These are phyloP conservation scores for Hysterangium stoloniferum DNA, from an alignment of 768 basidiomycete species.

Conservation along the genomic window DNA sequence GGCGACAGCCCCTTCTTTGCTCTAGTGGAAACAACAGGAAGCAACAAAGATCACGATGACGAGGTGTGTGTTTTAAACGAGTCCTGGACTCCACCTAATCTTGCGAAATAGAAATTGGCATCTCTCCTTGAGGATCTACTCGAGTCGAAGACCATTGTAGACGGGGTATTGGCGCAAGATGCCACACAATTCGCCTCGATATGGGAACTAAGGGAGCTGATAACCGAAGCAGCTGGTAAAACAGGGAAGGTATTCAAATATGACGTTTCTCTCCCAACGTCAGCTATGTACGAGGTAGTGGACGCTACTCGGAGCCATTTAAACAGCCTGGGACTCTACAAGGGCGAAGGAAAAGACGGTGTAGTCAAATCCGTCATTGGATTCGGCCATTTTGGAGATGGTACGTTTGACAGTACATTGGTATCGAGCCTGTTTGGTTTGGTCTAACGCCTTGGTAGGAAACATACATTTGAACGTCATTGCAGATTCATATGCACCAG, in stretches of 20 bases:
- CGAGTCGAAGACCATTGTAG: slow-evolving; percentile 67
- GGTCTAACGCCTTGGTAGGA: slow-evolving; percentile 35
- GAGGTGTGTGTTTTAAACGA: background rate
- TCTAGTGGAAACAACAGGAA: slow-evolving; percentile 8
- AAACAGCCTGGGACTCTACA: slow-evolving; percentile 36
- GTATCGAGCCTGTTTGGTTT: background rate
- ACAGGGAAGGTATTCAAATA: slow-evolving; percentile 97
- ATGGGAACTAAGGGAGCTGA: slow-evolving; percentile 87
- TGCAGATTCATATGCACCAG: slow-evolving; percentile 71
- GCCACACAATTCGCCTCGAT: slow-evolving; percentile 82
- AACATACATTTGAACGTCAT: slow-evolving; percentile 92
- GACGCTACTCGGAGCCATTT: slow-evolving; percentile 72
- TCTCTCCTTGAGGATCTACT: slow-evolving; percentile 1
- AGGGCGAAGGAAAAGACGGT: slow-evolving; percentile 61
- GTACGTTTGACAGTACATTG: slow-evolving; percentile 29
- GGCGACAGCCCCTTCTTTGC: background rate
- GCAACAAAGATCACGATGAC: slow-evolving; percentile 11
- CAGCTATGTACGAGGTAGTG: slow-evolving; percentile 81
- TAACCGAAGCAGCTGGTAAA: slow-evolving; percentile 89
- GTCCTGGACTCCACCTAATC: background rate
- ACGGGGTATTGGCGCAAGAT: slow-evolving; percentile 83
- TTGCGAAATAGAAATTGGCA: slow-evolving; percentile 2
- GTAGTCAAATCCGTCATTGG: slow-evolving; percentile 83
- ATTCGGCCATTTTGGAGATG: slow-evolving; percentile 96
- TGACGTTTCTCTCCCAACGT: slow-evolving; percentile 84